Percentiles rank a stretch among this genome's conserved stretches.
Evolutionary conservation across 2,329 filamentous ascomycete species (phyloP).

Genomic region (Aspergillus versicolor): DNA sequence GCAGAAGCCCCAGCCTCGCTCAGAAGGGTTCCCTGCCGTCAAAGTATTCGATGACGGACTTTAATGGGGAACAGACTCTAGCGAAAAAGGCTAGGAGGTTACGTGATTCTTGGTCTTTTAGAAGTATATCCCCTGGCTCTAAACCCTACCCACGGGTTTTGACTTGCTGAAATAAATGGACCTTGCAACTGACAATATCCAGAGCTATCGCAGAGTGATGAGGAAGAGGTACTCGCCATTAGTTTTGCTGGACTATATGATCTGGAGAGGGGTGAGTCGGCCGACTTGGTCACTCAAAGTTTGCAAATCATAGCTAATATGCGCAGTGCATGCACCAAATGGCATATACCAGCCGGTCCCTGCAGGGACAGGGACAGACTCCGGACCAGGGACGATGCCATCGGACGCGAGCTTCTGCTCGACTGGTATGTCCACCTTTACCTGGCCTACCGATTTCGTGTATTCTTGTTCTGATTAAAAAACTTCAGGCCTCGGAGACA

Average conservation of each 20-base stretch:
- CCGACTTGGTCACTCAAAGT: background rate
- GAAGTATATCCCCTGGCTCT: constrained; percentile 20
- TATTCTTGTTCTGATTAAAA: background rate
- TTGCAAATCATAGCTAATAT: constrained; percentile 5
- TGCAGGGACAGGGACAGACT: constrained; percentile 2
- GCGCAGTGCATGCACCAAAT: constrained; percentile 27
- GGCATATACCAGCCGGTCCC: constrained; percentile 22
- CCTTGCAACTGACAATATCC: background rate
- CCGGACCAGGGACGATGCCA: background rate
- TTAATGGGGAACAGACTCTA: constrained; percentile 19
- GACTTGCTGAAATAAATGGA: background rate
- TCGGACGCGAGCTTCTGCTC: constrained; percentile 18
- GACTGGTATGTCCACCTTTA: constrained; percentile 13
- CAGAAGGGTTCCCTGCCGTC: constrained; percentile 17
- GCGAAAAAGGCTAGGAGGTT: constrained; percentile 23
- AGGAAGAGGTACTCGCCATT: constrained; percentile 31
- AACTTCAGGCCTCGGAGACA: constrained; percentile 11
- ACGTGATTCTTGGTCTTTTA: constrained; percentile 28
- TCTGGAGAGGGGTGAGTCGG: constrained; percentile 25
- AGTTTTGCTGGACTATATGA: constrained; percentile 31
- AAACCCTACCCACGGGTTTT: background rate
- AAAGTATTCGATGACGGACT: constrained; percentile 14
- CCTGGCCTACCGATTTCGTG: background rate
- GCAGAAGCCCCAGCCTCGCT: constrained; percentile 21
- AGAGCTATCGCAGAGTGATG: constrained; percentile 29